These are phyloP conservation scores for Pyronema domesticum DNA, from an alignment of 495 filamentous ascomycete genomes.

Conservation along the genomic window DNA sequence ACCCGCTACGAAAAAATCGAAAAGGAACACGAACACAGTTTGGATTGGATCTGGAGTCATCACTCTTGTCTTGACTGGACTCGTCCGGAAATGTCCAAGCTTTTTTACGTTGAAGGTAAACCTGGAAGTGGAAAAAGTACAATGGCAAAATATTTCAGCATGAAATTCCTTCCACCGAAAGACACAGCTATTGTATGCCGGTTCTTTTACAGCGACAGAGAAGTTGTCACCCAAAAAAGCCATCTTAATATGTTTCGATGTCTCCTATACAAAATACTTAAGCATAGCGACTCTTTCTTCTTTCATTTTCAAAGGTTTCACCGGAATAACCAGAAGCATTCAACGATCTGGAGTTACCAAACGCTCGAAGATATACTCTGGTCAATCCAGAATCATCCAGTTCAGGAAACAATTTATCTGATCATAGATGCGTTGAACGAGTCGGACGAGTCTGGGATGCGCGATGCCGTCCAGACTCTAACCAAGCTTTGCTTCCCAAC, in stretches of 20 bases:
- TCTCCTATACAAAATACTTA: neutral
- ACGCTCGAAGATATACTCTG: neutral
- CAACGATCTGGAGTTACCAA: neutral
- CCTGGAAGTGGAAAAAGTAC: slow-evolving; percentile 9
- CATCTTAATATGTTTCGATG: slow-evolving; percentile 1
- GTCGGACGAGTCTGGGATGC: neutral
- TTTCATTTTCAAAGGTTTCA: neutral
- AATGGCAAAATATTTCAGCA: neutral
- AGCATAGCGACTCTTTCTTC: neutral
- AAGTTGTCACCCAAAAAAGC: neutral
- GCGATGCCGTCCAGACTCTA: neutral
- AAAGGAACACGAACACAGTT: neutral
- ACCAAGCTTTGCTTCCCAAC: neutral
- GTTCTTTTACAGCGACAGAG: slow-evolving; percentile 1
- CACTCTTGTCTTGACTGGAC: neutral
- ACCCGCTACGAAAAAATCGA: slow-evolving; percentile 3
- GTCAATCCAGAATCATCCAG: neutral
- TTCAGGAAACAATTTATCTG: neutral
- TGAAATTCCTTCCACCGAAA: neutral
- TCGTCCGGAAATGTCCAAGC: neutral
- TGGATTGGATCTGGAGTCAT: slow-evolving; percentile 3
- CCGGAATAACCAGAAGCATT: neutral
- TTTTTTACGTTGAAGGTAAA: slow-evolving; percentile 6
- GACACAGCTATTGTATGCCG: neutral
- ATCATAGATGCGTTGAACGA: slow-evolving; percentile 4